Conservation (phyloP, 1,284 basidiomycete genomes). For the Papiliotrema fonsecae region DNA sequence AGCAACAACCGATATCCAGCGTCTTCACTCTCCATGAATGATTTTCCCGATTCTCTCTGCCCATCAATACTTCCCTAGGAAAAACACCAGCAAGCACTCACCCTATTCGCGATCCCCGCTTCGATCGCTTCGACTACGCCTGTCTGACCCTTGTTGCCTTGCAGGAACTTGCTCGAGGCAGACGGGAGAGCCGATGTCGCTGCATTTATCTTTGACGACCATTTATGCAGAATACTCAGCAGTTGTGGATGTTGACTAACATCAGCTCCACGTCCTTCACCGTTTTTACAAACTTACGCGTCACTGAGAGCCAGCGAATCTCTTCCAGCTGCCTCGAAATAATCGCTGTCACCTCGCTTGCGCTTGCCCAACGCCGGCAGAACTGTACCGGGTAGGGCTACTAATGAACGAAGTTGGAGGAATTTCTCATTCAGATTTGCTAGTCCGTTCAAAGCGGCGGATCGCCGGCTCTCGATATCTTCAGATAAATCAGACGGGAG, state of each 20-base stretch:
- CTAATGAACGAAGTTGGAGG: conserved; percentile 61
- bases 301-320: conserved; percentile 36
- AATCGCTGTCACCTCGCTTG: conserved; percentile 23
- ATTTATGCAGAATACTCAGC: conserved; percentile 74
- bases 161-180: conserved; percentile 55
- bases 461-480: conserved; percentile 21
- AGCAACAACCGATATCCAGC: conserved; percentile 87
- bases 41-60: conserved; percentile 20
- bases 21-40: conserved; percentile 61
- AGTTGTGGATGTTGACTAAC: conserved; percentile 64
- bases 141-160: conserved; percentile 55
- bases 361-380: conserved; percentile 17
- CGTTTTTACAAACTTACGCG: conserved; percentile 22
- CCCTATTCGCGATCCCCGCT: conserved; percentile 31
- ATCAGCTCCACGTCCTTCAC: conserved; percentile 1
- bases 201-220: conserved; percentile 88
- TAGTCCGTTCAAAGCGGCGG: conserved; percentile 29
- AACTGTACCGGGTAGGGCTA: conserved; percentile 27
- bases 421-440: conserved; percentile 47
- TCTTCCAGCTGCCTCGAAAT: conserved; percentile 31
- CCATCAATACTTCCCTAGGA: not conserved
- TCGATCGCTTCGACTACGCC: conserved; percentile 46
- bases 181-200: conserved; percentile 56
- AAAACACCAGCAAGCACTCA: conserved; percentile 8
- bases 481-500: conserved; percentile 24